Evolutionary conservation across 2,329 filamentous ascomycete genomes (phyloP).

Genomic region (Phaeophleospora eucalypticola): DNA sequence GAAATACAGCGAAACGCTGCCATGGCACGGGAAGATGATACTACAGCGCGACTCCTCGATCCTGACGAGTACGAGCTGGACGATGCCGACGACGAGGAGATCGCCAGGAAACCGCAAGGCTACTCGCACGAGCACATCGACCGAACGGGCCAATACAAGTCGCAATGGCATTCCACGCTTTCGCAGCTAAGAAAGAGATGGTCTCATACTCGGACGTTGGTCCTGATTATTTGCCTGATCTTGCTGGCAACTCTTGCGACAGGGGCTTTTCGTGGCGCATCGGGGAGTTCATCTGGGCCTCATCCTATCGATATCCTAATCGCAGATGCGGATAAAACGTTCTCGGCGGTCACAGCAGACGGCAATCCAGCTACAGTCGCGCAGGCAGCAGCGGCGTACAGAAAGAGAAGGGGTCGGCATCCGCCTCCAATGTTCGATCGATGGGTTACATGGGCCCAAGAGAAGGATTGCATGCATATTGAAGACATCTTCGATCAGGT

Average conservation of each 20-base stretch:
- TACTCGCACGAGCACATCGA: background rate
- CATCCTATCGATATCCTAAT: background rate
- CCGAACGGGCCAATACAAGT: background rate
- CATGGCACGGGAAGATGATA: background rate
- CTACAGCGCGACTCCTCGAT: background rate
- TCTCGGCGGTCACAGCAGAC: background rate
- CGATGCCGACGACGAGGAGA: background rate
- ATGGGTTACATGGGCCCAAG: slow-evolving; percentile 42
- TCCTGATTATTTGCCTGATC: background rate
- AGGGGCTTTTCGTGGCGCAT: background rate
- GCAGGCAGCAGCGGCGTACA: slow-evolving; percentile 30
- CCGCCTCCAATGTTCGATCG: slow-evolving; percentile 45
- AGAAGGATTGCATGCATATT: slow-evolving; percentile 37
- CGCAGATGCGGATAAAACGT: background rate
- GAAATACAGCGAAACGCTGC: background rate
- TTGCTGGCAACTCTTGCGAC: background rate
- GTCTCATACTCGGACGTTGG: background rate
- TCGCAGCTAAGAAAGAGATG: background rate
- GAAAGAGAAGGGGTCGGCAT: slow-evolving; percentile 39
- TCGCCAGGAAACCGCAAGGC: background rate
- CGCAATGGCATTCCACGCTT: background rate
- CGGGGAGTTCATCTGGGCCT: background rate
- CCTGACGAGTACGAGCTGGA: background rate
- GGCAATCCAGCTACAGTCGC: background rate
- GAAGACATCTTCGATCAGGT: slow-evolving; percentile 48